phyloP scores from a whole-genome alignment of 345 rosid genomes.

The Draba incana region DNA sequence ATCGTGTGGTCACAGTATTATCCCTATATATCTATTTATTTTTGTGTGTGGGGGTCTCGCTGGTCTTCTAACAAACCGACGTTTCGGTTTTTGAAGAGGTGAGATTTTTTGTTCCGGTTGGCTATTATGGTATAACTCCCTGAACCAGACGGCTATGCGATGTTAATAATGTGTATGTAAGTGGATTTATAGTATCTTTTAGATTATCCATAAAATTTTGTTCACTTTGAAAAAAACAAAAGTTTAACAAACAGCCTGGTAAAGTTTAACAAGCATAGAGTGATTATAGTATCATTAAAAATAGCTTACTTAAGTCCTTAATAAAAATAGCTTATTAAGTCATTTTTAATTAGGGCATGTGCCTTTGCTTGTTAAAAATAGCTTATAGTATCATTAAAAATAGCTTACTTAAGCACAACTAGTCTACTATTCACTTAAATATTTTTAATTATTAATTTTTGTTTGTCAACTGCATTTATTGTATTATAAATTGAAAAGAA shows the following conservation, averaged over 20 bases:
- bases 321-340: no score
- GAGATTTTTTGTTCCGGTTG: neutral
- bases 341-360: neutral
- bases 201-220: no score
- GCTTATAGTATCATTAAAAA: no score
- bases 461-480: no score
- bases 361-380: neutral
- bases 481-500: neutral
- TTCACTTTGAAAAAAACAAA: no score
- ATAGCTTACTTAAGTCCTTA: neutral
- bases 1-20: conserved; percentile 13
- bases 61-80: conserved; percentile 23
- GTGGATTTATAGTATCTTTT: no score
- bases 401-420: no score
- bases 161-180: no score
- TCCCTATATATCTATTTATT: neutral
- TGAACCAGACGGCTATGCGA: conserved; percentile 8
- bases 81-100: conserved; percentile 33
- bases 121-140: neutral
- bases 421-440: no score
- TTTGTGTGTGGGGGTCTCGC: neutral
- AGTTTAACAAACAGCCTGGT: no score
- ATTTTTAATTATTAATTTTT: no score
- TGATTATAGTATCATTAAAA: neutral
- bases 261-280: neutral